These are phyloP conservation scores for Chernovozyma sophiae-reginae DNA, from an alignment of 1,139 yeast genomes.

Conservation along the genomic window DNA sequence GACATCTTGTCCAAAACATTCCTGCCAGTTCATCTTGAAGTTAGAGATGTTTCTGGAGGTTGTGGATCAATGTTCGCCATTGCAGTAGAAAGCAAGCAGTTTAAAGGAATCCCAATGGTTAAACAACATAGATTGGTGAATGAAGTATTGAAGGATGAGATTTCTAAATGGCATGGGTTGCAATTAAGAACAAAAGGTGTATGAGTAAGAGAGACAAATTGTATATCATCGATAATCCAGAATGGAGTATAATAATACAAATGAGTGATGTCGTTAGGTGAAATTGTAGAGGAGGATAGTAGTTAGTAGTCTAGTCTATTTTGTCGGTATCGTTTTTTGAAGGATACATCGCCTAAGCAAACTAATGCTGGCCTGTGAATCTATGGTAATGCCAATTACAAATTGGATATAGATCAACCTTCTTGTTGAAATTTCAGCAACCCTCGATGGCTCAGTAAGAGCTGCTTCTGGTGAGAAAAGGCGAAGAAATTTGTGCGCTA, in stretches of 20 bases:
- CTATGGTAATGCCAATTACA: too few species aligned
- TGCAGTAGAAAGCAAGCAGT: slow-evolving; percentile 63
- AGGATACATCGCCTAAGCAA: too few species aligned
- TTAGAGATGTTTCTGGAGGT: slow-evolving; percentile 84
- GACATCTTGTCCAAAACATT: slow-evolving; percentile 51
- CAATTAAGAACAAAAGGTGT: slow-evolving; percentile 65
- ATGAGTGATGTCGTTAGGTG: not conserved
- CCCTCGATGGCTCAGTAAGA: too few species aligned
- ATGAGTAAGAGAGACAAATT: not conserved
- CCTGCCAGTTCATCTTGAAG: slow-evolving; percentile 57
- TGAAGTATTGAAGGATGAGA: slow-evolving; percentile 76
- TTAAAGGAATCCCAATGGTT: slow-evolving; percentile 77
- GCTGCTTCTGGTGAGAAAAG: too few species aligned
- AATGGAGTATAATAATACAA: not conserved
- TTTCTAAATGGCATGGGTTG: slow-evolving; percentile 90
- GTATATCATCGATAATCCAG: not conserved
- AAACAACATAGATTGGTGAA: slow-evolving; percentile 93
- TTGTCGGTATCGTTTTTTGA: too few species aligned
- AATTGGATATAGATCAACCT: too few species aligned
- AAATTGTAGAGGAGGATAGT: too few species aligned
- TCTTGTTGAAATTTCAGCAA: too few species aligned
- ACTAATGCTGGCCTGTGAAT: too few species aligned
- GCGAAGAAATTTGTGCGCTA: too few species aligned
- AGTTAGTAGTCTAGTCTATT: too few species aligned
- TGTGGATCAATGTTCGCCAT: slow-evolving; percentile 99